Conservation (phyloP, 1,284 basidiomycete species). For the Trichosporon faecale region DNA sequence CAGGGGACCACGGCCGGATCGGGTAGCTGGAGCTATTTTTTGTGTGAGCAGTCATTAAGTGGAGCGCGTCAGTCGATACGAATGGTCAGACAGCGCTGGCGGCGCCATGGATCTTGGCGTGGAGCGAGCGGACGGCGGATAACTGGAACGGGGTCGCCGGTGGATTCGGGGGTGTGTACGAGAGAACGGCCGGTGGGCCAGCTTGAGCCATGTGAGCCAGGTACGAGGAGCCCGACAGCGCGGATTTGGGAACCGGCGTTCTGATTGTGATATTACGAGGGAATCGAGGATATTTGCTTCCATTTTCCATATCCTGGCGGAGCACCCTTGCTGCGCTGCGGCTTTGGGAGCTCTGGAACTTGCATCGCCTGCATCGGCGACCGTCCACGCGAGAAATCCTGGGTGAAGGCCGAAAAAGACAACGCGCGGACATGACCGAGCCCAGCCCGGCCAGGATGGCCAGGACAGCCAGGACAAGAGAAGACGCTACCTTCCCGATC, state of each 20-base stretch:
- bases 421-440: neutral
- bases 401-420: neutral
- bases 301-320: neutral
- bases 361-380: neutral
- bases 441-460: neutral
- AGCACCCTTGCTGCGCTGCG: neutral
- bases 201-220: neutral
- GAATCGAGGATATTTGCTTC: neutral
- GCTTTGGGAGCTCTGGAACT: neutral
- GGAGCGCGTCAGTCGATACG: neutral
- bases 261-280: neutral
- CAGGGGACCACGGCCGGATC: neutral
- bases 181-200: neutral
- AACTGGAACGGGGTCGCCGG: neutral
- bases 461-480: neutral
- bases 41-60: neutral
- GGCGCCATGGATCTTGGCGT: neutral
- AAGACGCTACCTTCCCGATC: neutral
- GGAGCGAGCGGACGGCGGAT: neutral
- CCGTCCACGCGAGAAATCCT: neutral
- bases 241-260: neutral
- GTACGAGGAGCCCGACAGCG: neutral
- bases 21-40: neutral
- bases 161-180: neutral
- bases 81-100: neutral